Conservation (phyloP, 257 asterid genomes). For the Ophiorrhiza pumila region DNA sequence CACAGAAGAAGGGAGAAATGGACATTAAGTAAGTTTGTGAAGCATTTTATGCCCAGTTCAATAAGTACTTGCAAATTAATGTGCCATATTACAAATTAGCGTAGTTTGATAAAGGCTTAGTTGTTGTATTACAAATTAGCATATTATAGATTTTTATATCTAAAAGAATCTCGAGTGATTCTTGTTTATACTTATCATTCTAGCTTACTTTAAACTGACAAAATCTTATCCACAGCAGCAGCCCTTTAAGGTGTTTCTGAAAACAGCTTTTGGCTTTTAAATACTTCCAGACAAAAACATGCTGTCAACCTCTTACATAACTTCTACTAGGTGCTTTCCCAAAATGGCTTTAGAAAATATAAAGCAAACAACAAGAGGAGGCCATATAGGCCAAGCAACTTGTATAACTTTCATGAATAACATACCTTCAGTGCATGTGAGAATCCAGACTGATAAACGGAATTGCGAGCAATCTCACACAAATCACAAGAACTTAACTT, state of each 20-base stretch:
- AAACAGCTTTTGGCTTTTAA: too few relatives aligned
- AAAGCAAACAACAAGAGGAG: neutral
- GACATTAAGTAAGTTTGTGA: neutral
- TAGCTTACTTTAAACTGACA: too few relatives aligned
- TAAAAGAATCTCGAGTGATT: too few relatives aligned
- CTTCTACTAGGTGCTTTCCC: neutral
- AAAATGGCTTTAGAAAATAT: too few relatives aligned
- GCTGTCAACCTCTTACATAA: too few relatives aligned
- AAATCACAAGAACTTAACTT: constrained; percentile 88
- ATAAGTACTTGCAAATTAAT: neutral
- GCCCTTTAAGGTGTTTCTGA: too few relatives aligned
- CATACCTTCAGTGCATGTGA: constrained; percentile 86
- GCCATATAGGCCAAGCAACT: neutral
- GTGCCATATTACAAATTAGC: neutral
- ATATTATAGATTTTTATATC: too few relatives aligned
- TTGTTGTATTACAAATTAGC: too few relatives aligned
- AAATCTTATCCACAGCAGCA: too few relatives aligned
- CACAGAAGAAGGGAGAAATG: neutral
- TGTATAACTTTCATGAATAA: neutral
- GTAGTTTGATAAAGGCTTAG: too few relatives aligned
- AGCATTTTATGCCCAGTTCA: neutral
- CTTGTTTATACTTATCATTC: too few relatives aligned
- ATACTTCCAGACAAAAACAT: too few relatives aligned
- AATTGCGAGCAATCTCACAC: constrained; percentile 97
- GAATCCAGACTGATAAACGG: constrained; percentile 93